Percentiles rank a stretch among this genome's conserved stretches.
phyloP scores from a whole-genome alignment of 2,329 filamentous ascomycete species.

The Aaosphaeria arxii region DNA sequence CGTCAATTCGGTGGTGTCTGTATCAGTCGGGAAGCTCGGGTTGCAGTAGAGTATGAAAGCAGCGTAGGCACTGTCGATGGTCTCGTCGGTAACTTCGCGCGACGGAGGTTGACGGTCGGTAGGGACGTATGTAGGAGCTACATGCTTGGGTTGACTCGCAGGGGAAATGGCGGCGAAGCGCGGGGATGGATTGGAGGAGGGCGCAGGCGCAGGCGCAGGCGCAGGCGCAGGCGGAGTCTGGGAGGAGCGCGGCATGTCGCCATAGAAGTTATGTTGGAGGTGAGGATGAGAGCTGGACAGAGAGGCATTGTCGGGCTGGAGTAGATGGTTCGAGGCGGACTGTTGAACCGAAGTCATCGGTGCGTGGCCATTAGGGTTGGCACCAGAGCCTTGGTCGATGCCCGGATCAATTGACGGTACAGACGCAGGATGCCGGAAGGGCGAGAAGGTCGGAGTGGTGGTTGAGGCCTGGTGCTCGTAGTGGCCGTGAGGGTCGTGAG shows the following conservation, averaged over 20 bases:
- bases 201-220: slow-evolving; percentile 34
- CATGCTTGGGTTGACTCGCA: slow-evolving; percentile 32
- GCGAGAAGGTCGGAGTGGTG: slow-evolving; percentile 27
- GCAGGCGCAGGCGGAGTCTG: slow-evolving; percentile 36
- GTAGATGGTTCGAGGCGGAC: slow-evolving; percentile 23
- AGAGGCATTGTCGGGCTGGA: slow-evolving; percentile 34
- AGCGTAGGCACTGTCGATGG: slow-evolving; percentile 79
- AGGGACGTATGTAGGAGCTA: slow-evolving; percentile 32
- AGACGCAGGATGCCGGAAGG: slow-evolving; percentile 33
- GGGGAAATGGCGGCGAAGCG: slow-evolving; percentile 37
- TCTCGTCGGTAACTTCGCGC: slow-evolving; percentile 64
- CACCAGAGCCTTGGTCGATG: slow-evolving; percentile 33
- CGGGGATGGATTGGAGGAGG: slow-evolving; percentile 26
- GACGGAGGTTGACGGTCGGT: slow-evolving; percentile 60
- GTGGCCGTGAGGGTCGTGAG: slow-evolving; percentile 9
- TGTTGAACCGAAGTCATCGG: slow-evolving; percentile 32
- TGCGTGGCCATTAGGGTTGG: slow-evolving; percentile 33
- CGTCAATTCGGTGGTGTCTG: slow-evolving; percentile 67
- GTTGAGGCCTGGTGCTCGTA: slow-evolving; percentile 30
- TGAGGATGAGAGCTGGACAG: slow-evolving; percentile 25
- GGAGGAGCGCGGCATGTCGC: slow-evolving; percentile 35
- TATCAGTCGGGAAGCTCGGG: slow-evolving; percentile 68
- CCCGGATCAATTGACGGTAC: slow-evolving; percentile 34
- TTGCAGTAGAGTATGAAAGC: slow-evolving; percentile 89
- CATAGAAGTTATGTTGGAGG: slow-evolving; percentile 34